Evolutionary conservation across 805 yeast species (phyloP).

Genomic region (Yarrowia alimentaria): DNA sequence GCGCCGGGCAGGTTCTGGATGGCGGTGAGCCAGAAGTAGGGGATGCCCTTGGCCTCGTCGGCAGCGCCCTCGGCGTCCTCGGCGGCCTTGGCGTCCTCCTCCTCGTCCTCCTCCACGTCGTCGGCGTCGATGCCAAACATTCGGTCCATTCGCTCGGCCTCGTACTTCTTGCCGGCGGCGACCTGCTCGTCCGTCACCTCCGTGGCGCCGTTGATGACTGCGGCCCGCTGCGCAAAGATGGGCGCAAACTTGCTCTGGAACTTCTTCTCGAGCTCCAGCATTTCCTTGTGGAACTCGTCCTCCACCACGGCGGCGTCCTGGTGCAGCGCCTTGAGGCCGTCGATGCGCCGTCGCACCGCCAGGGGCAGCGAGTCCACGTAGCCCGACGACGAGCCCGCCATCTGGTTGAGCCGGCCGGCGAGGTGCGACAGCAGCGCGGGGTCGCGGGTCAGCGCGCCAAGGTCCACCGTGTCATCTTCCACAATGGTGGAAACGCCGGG

Average conservation of each 20-base stretch:
- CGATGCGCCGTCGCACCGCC: slow-evolving; percentile 69
- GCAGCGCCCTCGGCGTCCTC: slow-evolving; percentile 49
- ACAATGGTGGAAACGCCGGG: slow-evolving; percentile 64
- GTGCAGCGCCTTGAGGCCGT: slow-evolving; percentile 80
- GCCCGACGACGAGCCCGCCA: slow-evolving; percentile 85
- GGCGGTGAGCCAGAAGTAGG: slow-evolving; percentile 96
- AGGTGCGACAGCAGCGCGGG: slow-evolving; percentile 84
- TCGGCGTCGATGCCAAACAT: slow-evolving; percentile 47
- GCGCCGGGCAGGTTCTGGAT: slow-evolving; percentile 79
- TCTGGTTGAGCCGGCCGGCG: slow-evolving; percentile 79
- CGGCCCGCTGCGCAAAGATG: slow-evolving; percentile 66
- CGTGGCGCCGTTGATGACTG: slow-evolving; percentile 64
- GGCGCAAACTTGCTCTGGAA: slow-evolving; percentile 73
- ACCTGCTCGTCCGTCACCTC: slow-evolving; percentile 81
- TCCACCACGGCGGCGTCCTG: slow-evolving; percentile 76
- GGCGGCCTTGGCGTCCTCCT: slow-evolving; percentile 44
- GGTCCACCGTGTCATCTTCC: slow-evolving; percentile 53
- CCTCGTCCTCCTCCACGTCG: slow-evolving; percentile 41
- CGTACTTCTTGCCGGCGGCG: slow-evolving; percentile 66
- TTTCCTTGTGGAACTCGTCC: slow-evolving; percentile 85
- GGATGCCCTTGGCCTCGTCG: slow-evolving; percentile 65
- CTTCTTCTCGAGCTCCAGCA: slow-evolving; percentile 80
- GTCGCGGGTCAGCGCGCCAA: slow-evolving; percentile 59
- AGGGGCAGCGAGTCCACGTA: slow-evolving; percentile 76
- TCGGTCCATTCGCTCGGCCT: slow-evolving; percentile 46